Conservation (phyloP, 2,329 filamentous ascomycete genomes). For the Pseudovirgaria hyperparasitica region DNA sequence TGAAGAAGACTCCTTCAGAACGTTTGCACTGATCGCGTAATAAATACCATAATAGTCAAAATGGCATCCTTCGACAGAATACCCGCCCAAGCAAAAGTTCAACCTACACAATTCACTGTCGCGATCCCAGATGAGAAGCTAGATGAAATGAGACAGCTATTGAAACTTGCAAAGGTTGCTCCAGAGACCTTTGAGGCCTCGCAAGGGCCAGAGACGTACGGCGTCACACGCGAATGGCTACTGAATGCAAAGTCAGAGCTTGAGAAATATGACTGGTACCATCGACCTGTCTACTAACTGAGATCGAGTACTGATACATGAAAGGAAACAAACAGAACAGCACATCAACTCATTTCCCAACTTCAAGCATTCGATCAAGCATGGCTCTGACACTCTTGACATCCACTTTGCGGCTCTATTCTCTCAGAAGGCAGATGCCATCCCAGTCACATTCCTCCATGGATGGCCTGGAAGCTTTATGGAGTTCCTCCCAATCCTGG, state of each 20-base stretch:
- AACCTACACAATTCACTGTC: constrained; percentile 15
- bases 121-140: constrained; percentile 18
- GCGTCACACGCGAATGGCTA: constrained; percentile 22
- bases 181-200: constrained; percentile 17
- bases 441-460: constrained; percentile 41
- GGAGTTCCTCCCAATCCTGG: constrained; percentile 43
- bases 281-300: constrained; percentile 3
- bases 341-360: constrained; percentile 41
- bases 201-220: constrained; percentile 14
- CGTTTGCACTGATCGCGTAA: no score
- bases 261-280: constrained; percentile 24
- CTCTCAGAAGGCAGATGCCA: constrained; percentile 38
- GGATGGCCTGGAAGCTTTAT: constrained; percentile 45
- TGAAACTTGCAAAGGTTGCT: constrained; percentile 20
- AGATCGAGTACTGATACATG: constrained; percentile 4
- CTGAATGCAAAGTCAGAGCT: constrained; percentile 21
- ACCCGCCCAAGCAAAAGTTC: constrained; percentile 2
- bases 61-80: constrained; percentile 6
- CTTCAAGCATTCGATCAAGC: constrained; percentile 33
- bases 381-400: constrained; percentile 22
- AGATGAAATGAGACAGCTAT: constrained; percentile 22
- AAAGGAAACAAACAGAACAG: constrained; percentile 13
- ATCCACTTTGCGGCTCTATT: constrained; percentile 46
- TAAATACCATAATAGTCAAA: not conserved
- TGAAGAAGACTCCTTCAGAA: no score